These are phyloP conservation scores for Effrenium voratum DNA, from an alignment of 73 alveolate species.

Conservation along the genomic window DNA sequence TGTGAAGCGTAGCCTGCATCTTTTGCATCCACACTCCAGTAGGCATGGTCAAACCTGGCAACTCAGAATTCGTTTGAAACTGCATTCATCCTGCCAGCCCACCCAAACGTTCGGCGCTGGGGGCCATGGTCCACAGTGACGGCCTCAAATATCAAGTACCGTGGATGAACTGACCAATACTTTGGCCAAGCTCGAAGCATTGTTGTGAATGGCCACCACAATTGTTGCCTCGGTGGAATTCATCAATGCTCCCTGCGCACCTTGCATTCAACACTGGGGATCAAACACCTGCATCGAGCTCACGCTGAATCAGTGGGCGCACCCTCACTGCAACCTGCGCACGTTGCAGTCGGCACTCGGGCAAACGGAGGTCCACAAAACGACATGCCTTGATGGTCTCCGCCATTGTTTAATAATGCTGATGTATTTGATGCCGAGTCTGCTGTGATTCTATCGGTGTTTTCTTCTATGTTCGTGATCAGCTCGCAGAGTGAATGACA, in stretches of 20 bases:
- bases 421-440: too few relatives aligned
- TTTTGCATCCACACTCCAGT: slow-evolving; percentile 63
- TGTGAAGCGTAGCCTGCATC: slow-evolving; percentile 58
- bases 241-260: not conserved
- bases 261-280: not conserved
- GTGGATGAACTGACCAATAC: not conserved
- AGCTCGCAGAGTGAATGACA: too few relatives aligned
- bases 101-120: slow-evolving; percentile 84
- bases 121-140: slow-evolving; percentile 63
- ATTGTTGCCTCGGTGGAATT: not conserved
- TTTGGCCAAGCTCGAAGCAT: not conserved
- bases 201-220: slow-evolving; percentile 63
- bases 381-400: slow-evolving; percentile 60
- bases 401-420: too few relatives aligned
- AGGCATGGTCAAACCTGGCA: slow-evolving; percentile 83
- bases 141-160: not conserved
- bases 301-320: slow-evolving; percentile 63
- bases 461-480: too few relatives aligned
- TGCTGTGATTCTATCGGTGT: too few relatives aligned
- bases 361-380: not conserved
- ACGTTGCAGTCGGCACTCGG: not conserved
- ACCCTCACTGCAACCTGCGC: slow-evolving; percentile 59
- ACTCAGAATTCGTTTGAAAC: not conserved
- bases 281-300: slow-evolving; percentile 68
- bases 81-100: not conserved